Conservation (phyloP, 805 yeast genomes). For the Candida germanica region DNA sequence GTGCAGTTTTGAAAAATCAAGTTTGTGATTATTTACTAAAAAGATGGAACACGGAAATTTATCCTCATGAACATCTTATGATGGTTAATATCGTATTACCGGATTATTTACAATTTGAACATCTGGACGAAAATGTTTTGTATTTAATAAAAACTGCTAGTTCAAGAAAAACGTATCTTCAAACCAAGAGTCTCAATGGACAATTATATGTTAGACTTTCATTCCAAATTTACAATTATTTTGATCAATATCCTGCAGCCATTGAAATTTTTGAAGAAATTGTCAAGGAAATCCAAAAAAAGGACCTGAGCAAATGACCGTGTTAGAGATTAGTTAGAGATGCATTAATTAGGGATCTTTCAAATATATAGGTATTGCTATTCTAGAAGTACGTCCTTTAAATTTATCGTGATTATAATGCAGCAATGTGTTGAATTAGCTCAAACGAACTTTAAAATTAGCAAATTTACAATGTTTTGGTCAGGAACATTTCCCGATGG, state of each 20-base stretch:
- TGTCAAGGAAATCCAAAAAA: neutral
- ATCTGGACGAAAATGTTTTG: neutral
- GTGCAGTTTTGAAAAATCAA: constrained; percentile 29
- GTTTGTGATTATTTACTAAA: constrained; percentile 29
- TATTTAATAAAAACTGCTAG: neutral
- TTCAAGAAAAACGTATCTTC: neutral
- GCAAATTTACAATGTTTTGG: too few species aligned
- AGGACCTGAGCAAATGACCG: neutral
- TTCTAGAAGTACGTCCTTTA: too few species aligned
- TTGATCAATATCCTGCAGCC: constrained; percentile 50
- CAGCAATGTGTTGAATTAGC: too few species aligned
- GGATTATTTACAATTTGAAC: constrained; percentile 1
- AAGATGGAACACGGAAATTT: constrained; percentile 9
- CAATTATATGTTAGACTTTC: constrained; percentile 44
- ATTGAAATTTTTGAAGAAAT: constrained; percentile 35
- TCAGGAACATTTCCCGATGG: too few species aligned
- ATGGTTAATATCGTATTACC: constrained; percentile 12
- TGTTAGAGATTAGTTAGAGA: too few species aligned
- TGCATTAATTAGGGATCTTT: too few species aligned
- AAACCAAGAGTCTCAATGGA: constrained; percentile 13
- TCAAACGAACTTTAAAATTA: too few species aligned
- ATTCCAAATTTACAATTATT: constrained; percentile 58
- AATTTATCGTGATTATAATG: too few species aligned
- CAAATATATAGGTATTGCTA: too few species aligned
- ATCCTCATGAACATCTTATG: constrained; percentile 3